Base-by-base conservation (phyloP, 495 filamentous ascomycete species). In the Diplogelasinospora grovesii region DNA sequence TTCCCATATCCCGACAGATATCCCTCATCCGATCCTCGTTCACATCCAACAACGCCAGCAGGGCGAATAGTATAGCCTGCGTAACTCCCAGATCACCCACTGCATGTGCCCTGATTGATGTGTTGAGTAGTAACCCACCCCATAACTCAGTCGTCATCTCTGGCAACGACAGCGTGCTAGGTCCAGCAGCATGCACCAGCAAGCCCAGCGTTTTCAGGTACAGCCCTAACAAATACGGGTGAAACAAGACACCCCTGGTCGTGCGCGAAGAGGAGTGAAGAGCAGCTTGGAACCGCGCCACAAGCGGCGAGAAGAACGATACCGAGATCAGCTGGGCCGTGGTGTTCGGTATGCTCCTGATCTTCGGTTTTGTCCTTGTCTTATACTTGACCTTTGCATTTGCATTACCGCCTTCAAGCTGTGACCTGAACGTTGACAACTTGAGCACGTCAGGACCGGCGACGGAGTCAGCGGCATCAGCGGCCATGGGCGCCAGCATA, bases 371-470 rank as follows among this genome's bases (percentile, higher is more conserved):
- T n/a, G 55, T 10, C 16, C 41, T 49, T 9, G 43, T 26, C 19
- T 52, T 61, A 39, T 43, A 30, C 32, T 48, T 47, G 30, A 52
- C 22, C 34, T 50, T 56, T 24, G 46, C n/a, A 30, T 41, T 40
- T 27, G 18, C 3, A 5, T 51, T 35, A 23, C 53, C 44, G 7
- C 48, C 48, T 6, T 61, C 37, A 19, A 71, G 65, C 11, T 63
- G 65, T 26, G 61, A 61, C 2, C 60, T 69, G 45, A 71, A 70
- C 2, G 61, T 66, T 1, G 61, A 62, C 3, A 95, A 77, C 66
- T 95, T 95, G 24, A 96, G 77, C 4, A 80, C 77, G 46, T 86
- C 79, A 0, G 89, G 88, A 0, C 90, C 89, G 1, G 85, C 78
- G 15, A 79, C 60, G 11, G 74, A 63, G 48, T 86, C 81, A 14